Conservation (phyloP, 352 stramenopile genomes). For the Phytophthora idaei region DNA sequence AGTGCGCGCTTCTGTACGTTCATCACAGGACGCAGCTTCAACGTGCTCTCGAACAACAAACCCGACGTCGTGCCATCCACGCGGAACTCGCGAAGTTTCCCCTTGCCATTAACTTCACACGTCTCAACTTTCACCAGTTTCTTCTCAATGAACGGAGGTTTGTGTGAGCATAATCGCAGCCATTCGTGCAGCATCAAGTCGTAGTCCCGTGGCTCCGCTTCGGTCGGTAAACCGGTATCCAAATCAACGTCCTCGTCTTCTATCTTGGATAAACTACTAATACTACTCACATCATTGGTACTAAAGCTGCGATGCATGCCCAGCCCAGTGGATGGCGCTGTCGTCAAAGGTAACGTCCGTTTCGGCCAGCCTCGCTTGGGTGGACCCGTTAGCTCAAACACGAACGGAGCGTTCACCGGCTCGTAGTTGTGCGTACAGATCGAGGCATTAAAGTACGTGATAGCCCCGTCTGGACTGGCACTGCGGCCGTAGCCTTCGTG, state of each 20-base stretch:
- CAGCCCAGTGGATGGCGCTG: neutral
- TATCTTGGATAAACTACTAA: constrained; percentile 25
- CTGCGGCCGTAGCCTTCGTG: constrained; percentile 86
- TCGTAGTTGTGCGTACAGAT: constrained; percentile 81
- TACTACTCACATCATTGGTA: constrained; percentile 31
- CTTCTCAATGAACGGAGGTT: constrained; percentile 52
- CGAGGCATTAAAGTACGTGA: constrained; percentile 89
- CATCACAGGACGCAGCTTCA: constrained; percentile 66
- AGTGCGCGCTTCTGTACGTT: constrained; percentile 61
- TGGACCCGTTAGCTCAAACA: constrained; percentile 52
- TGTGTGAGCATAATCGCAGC: constrained; percentile 68
- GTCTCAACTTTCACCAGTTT: constrained; percentile 6
- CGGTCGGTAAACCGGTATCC: constrained; percentile 2
- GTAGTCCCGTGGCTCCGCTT: constrained; percentile 43
- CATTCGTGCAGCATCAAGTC: constrained; percentile 66
- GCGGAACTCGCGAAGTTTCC: constrained; percentile 58
- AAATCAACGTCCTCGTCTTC: constrained; percentile 26
- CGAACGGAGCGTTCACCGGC: constrained; percentile 65
- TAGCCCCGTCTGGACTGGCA: constrained; percentile 66
- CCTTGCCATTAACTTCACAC: constrained; percentile 15
- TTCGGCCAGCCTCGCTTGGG: constrained; percentile 36
- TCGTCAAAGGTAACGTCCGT: constrained; percentile 1
- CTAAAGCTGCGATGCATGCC: constrained; percentile 34
- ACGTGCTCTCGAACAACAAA: constrained; percentile 73
- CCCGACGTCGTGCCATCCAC: constrained; percentile 70